Percentiles rank a stretch among this genome's conserved stretches.
Evolutionary conservation across 805 yeast genomes (phyloP).

Genomic region (Wickerhamiella brachini): DNA sequence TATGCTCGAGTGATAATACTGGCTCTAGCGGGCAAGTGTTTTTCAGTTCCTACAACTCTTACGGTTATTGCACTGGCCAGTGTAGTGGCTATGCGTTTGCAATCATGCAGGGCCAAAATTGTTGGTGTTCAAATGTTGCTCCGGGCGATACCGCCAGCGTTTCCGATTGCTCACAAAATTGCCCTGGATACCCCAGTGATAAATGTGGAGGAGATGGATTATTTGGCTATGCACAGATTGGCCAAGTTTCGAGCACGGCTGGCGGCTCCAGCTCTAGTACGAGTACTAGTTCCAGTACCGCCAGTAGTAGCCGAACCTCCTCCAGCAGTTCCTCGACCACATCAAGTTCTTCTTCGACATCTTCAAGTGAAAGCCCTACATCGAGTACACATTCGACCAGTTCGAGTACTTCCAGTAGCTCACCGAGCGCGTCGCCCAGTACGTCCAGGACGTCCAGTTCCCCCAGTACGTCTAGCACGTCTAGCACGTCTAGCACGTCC

Average conservation of each 20-base stretch:
- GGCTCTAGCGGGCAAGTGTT: conserved; percentile 18
- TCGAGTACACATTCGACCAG: not conserved
- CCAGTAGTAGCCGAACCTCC: conserved; percentile 10
- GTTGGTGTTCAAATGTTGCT: conserved; percentile 48
- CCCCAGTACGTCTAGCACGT: conserved; percentile 1
- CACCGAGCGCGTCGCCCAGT: not conserved
- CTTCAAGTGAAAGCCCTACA: not conserved
- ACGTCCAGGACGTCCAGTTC: conserved; percentile 3
- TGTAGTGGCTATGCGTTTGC: conserved; percentile 41
- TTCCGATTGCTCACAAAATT: conserved; percentile 24
- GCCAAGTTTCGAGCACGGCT: conserved; percentile 23
- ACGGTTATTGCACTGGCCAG: conserved; percentile 37
- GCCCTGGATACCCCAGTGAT: conserved; percentile 35
- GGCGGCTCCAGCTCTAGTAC: conserved; percentile 9
- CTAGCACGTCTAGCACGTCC: conserved; percentile 3
- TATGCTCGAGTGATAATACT: conserved; percentile 32
- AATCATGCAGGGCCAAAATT: conserved; percentile 34
- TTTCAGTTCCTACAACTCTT: conserved; percentile 27
- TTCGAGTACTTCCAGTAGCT: not conserved
- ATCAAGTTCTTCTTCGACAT: not conserved
- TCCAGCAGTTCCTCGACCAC: conserved; percentile 4
- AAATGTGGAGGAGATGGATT: conserved; percentile 33
- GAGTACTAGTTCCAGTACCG: conserved; percentile 8
- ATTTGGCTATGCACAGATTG: conserved; percentile 41
- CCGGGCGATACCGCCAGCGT: conserved; percentile 32